Percentiles rank a stretch among this genome's conserved stretches.
Conservation (phyloP, 441 rosid species). For the Populus hybrid region DNA sequence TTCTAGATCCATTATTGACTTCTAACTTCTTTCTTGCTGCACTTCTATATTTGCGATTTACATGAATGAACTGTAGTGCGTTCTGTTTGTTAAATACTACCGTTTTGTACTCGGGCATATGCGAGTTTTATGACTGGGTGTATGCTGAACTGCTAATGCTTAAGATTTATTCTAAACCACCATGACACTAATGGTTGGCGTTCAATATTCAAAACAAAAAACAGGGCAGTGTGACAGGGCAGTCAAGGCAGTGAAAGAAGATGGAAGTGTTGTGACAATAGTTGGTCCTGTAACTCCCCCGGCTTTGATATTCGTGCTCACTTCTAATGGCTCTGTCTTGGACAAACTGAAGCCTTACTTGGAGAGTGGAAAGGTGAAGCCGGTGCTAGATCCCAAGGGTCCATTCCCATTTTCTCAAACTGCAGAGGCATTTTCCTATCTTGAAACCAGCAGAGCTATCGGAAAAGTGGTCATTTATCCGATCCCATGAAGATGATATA, state of each 20-base stretch:
- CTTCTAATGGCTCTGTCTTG: constrained; percentile 57
- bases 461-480: constrained; percentile 23
- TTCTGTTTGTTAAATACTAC: background rate
- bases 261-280: constrained; percentile 69
- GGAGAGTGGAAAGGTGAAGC: constrained; percentile 72
- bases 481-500: constrained; percentile 2
- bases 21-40: background rate
- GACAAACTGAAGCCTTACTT: constrained; percentile 63
- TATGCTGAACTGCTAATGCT: background rate
- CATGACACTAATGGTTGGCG: background rate
- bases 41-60: background rate
- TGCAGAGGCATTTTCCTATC: constrained; percentile 55
- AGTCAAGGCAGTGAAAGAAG: constrained; percentile 64
- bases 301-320: constrained; percentile 60
- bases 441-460: constrained; percentile 60
- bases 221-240: constrained; percentile 73
- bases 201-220: background rate
- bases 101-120: background rate
- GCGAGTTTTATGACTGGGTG: background rate
- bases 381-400: constrained; percentile 65
- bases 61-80: background rate
- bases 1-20: background rate
- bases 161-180: background rate
- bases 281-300: constrained; percentile 66
- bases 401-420: constrained; percentile 54